Base-by-base conservation (phyloP, 805 yeast genomes). In the Monosporozyma unispora region DNA sequence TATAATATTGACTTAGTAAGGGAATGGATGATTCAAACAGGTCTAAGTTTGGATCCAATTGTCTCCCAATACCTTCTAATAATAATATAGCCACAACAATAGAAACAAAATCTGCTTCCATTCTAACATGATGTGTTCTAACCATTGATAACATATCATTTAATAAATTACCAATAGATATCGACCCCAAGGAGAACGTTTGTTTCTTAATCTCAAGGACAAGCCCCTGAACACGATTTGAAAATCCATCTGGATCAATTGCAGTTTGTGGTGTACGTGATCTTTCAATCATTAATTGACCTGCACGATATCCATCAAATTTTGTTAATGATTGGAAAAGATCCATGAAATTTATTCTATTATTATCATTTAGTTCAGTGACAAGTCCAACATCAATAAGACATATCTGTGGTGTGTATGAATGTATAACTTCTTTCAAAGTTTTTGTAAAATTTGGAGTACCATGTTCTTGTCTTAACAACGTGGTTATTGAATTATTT, bases 21-120 rank as follows among this genome's bases (percentile, higher is more conserved):
- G 96, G 96, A 54, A 89, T 70, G 3, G 96, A 81, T 66, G 90
- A 86, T 77, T 95, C 95, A 76, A 93, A 91, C 46, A 93, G 76
- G 69, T 93, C 99, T 60, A 93, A 73, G 41, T 88, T 81, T 1
- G 98, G 97, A 66, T 93, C 96, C 49, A 93, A 73, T 66, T 85
- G 96, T 62, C 98, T 76, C 19, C 99, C 98, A 48, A 93, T 85
- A 10, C 99, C 99, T 67, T 93, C 99, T 50, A 93, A 70, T 49
- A 93, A 72, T 48, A 93, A 69, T 22, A 93, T 89, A 1, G 98
- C 96, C 29, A 93, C 88, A n/a, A 93, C 84, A 22, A 93, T 96
- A 28, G 96, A 88, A 41, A 93, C 82, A 62, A 93, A 93, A 66
- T 93, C 99, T 6, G 96, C 95, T 62, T 93, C 99, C 96, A 93